phyloP scores from a whole-genome alignment of 2,329 filamentous ascomycete species.

The Apiospora koreana region DNA sequence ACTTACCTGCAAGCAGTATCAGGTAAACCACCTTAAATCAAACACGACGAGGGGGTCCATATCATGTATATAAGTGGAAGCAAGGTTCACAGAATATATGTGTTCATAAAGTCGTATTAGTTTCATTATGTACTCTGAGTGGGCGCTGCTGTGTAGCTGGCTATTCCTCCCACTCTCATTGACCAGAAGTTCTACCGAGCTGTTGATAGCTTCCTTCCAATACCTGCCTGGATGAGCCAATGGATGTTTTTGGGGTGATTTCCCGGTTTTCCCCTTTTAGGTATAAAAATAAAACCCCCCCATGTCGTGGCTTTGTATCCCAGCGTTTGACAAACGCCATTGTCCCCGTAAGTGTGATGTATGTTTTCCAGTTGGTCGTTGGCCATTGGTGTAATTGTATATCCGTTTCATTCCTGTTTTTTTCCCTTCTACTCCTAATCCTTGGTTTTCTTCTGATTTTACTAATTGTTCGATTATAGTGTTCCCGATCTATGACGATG shows the following conservation, averaged over 20 bases:
- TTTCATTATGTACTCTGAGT: neutral
- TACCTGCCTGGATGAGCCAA: conserved; percentile 4
- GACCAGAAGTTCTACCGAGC: neutral
- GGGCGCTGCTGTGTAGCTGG: neutral
- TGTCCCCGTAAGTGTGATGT: neutral
- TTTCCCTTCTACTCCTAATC: neutral
- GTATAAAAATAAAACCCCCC: neutral
- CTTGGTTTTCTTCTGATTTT: neutral
- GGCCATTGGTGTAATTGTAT: neutral
- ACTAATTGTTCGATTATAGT: neutral
- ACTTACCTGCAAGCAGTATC: too few species aligned
- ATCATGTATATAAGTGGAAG: too few species aligned
- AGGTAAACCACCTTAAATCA: too few species aligned
- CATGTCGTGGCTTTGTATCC: neutral
- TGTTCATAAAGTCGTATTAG: conserved; percentile 7
- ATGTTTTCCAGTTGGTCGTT: neutral
- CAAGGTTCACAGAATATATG: neutral
- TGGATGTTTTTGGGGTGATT: conserved; percentile 5
- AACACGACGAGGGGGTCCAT: too few species aligned
- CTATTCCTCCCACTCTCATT: neutral
- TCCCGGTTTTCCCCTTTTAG: neutral
- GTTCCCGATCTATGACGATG: neutral
- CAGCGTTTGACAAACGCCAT: neutral
- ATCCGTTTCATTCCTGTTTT: neutral
- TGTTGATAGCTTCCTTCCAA: neutral